phyloP scores from a whole-genome alignment of 2,329 filamentous ascomycete species.

The Hortaea werneckii region DNA sequence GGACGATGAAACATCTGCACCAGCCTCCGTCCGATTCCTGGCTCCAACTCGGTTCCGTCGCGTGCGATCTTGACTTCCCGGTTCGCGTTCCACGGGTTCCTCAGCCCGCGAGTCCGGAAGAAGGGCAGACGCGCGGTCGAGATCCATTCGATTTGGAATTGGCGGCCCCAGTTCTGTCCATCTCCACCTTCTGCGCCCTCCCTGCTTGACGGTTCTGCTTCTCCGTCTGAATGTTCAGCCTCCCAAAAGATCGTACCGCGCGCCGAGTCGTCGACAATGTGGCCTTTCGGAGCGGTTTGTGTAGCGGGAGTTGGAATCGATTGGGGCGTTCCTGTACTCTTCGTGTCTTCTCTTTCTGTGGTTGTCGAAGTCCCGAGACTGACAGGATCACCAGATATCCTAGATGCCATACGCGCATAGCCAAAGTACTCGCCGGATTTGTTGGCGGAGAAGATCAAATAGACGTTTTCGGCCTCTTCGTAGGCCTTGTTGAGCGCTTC shows the following conservation, averaged over 20 bases:
- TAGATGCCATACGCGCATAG: slow-evolving; percentile 80
- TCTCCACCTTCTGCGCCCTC: slow-evolving; percentile 29
- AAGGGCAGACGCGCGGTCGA: slow-evolving; percentile 78
- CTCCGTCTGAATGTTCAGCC: slow-evolving; percentile 49
- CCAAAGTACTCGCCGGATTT: slow-evolving; percentile 97
- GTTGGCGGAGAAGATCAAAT: slow-evolving; percentile 89
- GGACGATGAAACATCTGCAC: slow-evolving; percentile 57
- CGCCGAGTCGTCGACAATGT: slow-evolving; percentile 84
- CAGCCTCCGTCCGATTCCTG: slow-evolving; percentile 64
- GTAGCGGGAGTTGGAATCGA: slow-evolving; percentile 72
- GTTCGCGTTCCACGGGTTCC: slow-evolving; percentile 93
- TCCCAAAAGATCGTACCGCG: slow-evolving; percentile 98
- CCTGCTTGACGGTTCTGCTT: slow-evolving; percentile 12
- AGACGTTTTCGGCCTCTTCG: slow-evolving; percentile 72
- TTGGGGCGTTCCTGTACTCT: slow-evolving; percentile 55
- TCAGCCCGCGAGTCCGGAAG: slow-evolving; percentile 73
- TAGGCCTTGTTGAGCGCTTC: slow-evolving; percentile 72
- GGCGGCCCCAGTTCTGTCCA: slow-evolving; percentile 71
- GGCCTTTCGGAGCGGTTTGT: slow-evolving; percentile 66
- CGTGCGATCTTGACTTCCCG: slow-evolving; percentile 91
- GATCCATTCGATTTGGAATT: slow-evolving; percentile 84
- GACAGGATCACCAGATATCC: slow-evolving; percentile 60
- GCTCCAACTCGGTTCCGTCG: slow-evolving; percentile 88
- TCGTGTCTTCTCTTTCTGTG: slow-evolving; percentile 3
- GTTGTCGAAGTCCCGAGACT: slow-evolving; percentile 7